phyloP scores from a whole-genome alignment of 768 basidiomycete species.

The Kwoniella dendrophila region DNA sequence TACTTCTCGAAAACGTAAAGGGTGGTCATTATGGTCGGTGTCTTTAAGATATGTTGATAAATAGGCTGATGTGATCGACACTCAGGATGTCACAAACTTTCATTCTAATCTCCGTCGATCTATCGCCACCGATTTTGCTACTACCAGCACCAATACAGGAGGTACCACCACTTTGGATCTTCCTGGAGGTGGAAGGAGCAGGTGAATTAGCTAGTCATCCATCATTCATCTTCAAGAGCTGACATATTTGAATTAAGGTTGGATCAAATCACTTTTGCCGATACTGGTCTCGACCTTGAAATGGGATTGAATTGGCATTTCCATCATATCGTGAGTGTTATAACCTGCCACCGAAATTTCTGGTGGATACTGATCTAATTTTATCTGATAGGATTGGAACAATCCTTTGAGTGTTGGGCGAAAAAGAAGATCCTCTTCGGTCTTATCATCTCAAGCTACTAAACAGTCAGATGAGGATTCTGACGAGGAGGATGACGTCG shows the following conservation, averaged over 20 bases:
- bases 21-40: neutral
- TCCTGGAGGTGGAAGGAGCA: slow-evolving; percentile 51
- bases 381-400: slow-evolving; percentile 45
- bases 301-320: slow-evolving; percentile 27
- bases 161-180: slow-evolving; percentile 64
- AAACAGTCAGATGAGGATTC: slow-evolving; percentile 22
- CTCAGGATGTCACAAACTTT: slow-evolving; percentile 79
- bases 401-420: slow-evolving; percentile 25
- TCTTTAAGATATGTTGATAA: no score
- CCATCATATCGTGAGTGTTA: slow-evolving; percentile 29
- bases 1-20: neutral
- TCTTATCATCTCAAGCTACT: slow-evolving; percentile 24
- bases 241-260: slow-evolving; percentile 18
- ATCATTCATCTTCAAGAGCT: neutral
- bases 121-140: slow-evolving; percentile 65
- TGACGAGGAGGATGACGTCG: slow-evolving; percentile 27
- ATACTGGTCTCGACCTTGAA: slow-evolving; percentile 25
- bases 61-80: no score
- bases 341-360: no score
- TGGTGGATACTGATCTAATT: no score
- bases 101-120: slow-evolving; percentile 77
- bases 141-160: slow-evolving; percentile 55
- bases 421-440: slow-evolving; percentile 31
- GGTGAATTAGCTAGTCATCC: slow-evolving; percentile 18
- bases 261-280: slow-evolving; percentile 44